These are phyloP conservation scores for Ophiostoma ulmi DNA, from an alignment of 2,329 filamentous ascomycete species.

Conservation along the genomic window DNA sequence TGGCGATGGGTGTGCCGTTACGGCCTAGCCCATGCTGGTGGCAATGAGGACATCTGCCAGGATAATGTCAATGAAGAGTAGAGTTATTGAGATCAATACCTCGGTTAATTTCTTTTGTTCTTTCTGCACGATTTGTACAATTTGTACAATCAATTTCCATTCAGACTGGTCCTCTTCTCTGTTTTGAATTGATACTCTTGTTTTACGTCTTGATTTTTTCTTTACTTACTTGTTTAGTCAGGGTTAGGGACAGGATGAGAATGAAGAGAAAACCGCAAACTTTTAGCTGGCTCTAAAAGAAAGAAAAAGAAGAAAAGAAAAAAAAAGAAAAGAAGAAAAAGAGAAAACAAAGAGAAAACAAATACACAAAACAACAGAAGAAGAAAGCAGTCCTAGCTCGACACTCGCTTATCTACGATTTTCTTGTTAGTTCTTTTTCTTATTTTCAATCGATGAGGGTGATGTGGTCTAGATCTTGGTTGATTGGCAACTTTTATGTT, in stretches of 20 bases:
- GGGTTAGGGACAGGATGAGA: too few relatives aligned
- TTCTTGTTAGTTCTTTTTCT: neutral
- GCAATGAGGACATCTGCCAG: neutral
- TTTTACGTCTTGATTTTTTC: too few relatives aligned
- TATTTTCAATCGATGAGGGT: neutral
- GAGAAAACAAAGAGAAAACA: neutral
- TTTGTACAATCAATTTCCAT: too few relatives aligned
- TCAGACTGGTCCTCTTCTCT: neutral
- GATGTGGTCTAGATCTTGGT: neutral
- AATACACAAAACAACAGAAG: neutral
- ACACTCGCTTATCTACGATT: neutral
- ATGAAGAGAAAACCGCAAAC: too few relatives aligned
- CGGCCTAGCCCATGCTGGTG: neutral
- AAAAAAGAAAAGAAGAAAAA: neutral
- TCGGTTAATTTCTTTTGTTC: neutral
- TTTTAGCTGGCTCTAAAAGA: neutral
- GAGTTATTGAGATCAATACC: too few relatives aligned
- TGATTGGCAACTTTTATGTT: too few relatives aligned
- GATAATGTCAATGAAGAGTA: neutral
- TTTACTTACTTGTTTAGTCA: too few relatives aligned
- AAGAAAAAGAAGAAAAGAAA: neutral
- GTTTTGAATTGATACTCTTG: neutral
- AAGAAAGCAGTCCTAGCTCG: neutral
- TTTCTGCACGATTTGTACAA: neutral
- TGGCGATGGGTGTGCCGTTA: slow-evolving; percentile 15